Evolutionary conservation across 2,329 filamentous ascomycete genomes (phyloP).

Genomic region (Tothia fuscella): DNA sequence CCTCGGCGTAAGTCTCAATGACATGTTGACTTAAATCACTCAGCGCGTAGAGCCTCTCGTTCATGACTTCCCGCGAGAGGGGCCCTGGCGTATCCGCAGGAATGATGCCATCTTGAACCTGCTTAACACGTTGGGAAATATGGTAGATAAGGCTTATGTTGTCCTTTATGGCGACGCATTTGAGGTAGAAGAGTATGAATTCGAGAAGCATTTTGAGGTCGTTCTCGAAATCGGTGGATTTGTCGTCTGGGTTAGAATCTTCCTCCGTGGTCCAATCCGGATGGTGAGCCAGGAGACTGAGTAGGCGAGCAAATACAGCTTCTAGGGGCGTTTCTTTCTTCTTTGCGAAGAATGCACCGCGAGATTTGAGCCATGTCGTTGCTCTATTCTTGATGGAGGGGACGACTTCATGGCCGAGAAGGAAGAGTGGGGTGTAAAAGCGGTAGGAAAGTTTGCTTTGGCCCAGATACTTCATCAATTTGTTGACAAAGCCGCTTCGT

Average conservation of each 20-base stretch:
- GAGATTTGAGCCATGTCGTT: constrained; percentile 80
- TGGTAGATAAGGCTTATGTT: constrained; percentile 85
- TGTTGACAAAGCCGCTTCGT: constrained; percentile 65
- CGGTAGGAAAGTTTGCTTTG: constrained; percentile 56
- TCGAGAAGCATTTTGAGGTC: constrained; percentile 59
- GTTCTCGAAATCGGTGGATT: constrained; percentile 16
- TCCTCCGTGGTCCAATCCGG: constrained; percentile 70
- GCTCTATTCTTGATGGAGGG: constrained; percentile 60
- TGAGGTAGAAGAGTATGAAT: constrained; percentile 85
- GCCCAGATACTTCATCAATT: constrained; percentile 82
- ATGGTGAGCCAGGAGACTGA: constrained; percentile 86
- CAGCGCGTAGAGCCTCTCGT: constrained; percentile 70
- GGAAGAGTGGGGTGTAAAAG: constrained; percentile 82
- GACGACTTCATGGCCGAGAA: constrained; percentile 82
- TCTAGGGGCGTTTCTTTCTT: constrained; percentile 56
- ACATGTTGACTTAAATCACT: constrained; percentile 77
- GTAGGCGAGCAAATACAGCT: constrained; percentile 64
- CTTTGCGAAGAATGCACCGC: constrained; percentile 47
- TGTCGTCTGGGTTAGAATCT: constrained; percentile 16
- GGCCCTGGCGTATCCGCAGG: constrained; percentile 12
- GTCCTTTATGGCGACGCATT: constrained; percentile 67
- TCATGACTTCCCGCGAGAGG: constrained; percentile 25
- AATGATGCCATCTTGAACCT: constrained; percentile 68
- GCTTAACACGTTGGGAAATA: constrained; percentile 85
- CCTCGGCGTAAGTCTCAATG: constrained; percentile 75